A percentile compares a stretch with the other conserved stretches of the same genome.
Conservation (phyloP, 306 rosid genomes). For the Myrica gale region DNA sequence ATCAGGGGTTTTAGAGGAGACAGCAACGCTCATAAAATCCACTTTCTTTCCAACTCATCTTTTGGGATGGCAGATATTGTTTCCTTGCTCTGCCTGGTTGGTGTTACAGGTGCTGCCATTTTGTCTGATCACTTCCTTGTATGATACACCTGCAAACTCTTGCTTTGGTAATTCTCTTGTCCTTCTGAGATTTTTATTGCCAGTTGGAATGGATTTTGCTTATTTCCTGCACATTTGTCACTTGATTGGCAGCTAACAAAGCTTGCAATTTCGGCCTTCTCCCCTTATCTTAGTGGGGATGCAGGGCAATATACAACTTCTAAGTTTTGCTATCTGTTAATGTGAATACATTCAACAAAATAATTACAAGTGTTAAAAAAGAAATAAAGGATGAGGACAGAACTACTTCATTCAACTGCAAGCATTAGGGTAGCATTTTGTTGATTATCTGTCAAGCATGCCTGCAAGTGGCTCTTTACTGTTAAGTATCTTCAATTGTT, state of each 20-base stretch:
- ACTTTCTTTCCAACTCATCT: conserved; percentile 71
- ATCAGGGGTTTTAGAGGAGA: conserved; percentile 94
- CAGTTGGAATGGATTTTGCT: neutral
- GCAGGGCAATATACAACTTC: neutral
- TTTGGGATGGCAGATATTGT: conserved; percentile 56
- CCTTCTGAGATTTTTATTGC: neutral
- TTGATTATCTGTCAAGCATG: neutral
- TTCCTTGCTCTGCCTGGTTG: conserved; percentile 55
- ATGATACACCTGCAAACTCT: conserved; percentile 24
- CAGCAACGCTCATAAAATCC: conserved; percentile 60
- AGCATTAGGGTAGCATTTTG: conserved; percentile 3
- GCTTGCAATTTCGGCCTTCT: neutral
- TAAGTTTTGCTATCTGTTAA: neutral
- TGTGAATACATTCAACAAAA: neutral
- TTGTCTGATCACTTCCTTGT: conserved; percentile 64
- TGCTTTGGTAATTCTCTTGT: conserved; percentile 22
- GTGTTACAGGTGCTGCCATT: conserved; percentile 60
- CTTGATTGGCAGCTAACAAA: conserved; percentile 7
- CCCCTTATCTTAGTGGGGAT: neutral
- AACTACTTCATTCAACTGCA: neutral
- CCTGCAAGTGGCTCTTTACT: neutral
- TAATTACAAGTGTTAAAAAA: too few relatives aligned
- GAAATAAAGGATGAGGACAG: too few relatives aligned
- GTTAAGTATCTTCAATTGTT: neutral
- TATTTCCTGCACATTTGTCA: neutral